These are phyloP conservation scores for Eucalyptus lansdowneana DNA, from an alignment of 345 rosid genomes.

Conservation along the genomic window DNA sequence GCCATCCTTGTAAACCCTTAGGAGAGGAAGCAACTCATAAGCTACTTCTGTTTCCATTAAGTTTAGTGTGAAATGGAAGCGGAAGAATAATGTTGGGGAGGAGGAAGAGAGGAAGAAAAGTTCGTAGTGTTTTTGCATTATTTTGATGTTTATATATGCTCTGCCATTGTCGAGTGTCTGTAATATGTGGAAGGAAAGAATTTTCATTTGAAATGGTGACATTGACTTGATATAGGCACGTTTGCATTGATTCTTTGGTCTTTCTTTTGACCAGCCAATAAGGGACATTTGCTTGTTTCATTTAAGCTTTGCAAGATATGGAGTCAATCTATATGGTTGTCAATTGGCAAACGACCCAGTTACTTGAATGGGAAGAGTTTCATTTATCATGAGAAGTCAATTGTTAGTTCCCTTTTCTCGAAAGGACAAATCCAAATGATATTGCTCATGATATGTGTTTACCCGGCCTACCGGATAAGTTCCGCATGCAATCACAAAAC, in stretches of 20 bases:
- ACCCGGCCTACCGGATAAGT: not conserved
- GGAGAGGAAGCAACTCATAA: conserved; percentile 1
- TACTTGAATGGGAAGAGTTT: not conserved
- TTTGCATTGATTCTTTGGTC: not conserved
- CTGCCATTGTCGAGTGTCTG: not conserved
- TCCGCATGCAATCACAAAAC: not conserved
- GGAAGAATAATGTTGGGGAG: not conserved
- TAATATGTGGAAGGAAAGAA: not conserved
- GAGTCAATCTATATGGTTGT: not conserved
- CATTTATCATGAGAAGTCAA: not conserved
- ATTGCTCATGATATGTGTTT: not conserved
- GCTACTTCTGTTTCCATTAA: not conserved
- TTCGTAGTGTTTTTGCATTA: not conserved
- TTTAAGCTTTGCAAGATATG: not conserved
- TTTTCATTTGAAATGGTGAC: not conserved
- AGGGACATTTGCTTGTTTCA: not conserved
- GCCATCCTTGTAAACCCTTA: conserved; percentile 17
- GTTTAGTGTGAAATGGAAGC: not conserved
- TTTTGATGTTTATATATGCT: not conserved
- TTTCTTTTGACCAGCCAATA: not conserved
- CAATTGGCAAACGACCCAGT: not conserved
- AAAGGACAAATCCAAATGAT: not conserved
- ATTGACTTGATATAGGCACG: not conserved
- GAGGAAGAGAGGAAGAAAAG: not conserved
- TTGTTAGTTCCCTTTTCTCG: not conserved